Percentiles rank a stretch among this genome's conserved stretches.
These are phyloP conservation scores for Macrocystidia cucumis DNA, from an alignment of 1,284 basidiomycete species.

Conservation along the genomic window DNA sequence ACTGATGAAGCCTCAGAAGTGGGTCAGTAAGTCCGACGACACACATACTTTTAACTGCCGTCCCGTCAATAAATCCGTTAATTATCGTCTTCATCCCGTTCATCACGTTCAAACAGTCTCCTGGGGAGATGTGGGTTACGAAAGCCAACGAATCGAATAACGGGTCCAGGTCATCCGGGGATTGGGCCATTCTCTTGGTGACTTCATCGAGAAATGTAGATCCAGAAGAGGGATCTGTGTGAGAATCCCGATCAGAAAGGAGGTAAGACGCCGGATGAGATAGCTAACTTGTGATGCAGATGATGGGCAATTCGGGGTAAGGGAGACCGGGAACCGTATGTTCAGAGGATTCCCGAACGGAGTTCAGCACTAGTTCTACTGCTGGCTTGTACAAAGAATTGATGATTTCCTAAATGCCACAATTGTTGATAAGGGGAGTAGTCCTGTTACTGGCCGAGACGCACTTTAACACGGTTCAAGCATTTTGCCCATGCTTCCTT, in stretches of 20 bases:
- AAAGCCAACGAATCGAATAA: slow-evolving; percentile 17
- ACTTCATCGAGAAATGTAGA: slow-evolving; percentile 38
- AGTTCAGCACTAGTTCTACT: slow-evolving; percentile 28
- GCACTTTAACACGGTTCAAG: slow-evolving; percentile 37
- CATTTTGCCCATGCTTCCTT: slow-evolving; percentile 41
- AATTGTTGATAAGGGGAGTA: slow-evolving; percentile 1
- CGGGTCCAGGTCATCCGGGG: slow-evolving; percentile 17
- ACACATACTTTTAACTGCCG: slow-evolving; percentile 18
- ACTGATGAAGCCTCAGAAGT: slow-evolving; percentile 8
- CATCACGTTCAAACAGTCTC: slow-evolving; percentile 46
- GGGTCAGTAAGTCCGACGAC: neutral
- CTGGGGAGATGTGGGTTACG: slow-evolving; percentile 46
- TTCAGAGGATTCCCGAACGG: slow-evolving; percentile 31
- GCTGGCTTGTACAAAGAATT: slow-evolving; percentile 35
- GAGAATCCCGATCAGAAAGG: slow-evolving; percentile 2
- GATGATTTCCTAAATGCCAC: slow-evolving; percentile 29
- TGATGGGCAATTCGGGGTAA: slow-evolving; percentile 43
- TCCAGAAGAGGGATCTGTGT: slow-evolving; percentile 25
- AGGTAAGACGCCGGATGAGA: neutral
- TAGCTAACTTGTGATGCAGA: slow-evolving; percentile 45
- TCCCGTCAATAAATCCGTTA: slow-evolving; percentile 39
- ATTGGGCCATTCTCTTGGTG: slow-evolving; percentile 22
- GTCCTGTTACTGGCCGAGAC: slow-evolving; percentile 6
- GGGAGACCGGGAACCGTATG: slow-evolving; percentile 38
- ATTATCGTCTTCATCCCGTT: slow-evolving; percentile 52